Percentiles rank a stretch among this genome's conserved stretches.
These are phyloP conservation scores for Samsoniella hepiali DNA, from an alignment of 2,329 filamentous ascomycete genomes.

Conservation along the genomic window DNA sequence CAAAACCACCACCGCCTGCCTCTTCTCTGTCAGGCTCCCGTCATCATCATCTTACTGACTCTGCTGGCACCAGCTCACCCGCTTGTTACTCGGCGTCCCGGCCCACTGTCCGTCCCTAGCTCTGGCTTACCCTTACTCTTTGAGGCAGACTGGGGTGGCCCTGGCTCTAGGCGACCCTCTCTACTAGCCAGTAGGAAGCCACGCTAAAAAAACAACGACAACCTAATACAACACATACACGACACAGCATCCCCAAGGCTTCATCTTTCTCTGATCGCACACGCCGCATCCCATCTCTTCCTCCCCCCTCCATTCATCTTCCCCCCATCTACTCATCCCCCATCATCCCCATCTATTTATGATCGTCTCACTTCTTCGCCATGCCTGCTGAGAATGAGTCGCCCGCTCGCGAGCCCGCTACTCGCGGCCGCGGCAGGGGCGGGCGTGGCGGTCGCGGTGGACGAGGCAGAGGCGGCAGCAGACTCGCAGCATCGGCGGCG, in stretches of 20 bases:
- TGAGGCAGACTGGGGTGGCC: conserved; percentile 13
- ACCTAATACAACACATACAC: conserved; percentile 14
- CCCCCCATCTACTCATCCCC: conserved; percentile 16
- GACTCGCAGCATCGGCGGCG: conserved; percentile 28
- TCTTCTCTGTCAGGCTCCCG: too few species aligned
- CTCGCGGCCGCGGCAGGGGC: conserved; percentile 31
- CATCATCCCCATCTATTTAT: conserved; percentile 28
- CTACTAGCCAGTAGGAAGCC: conserved; percentile 10
- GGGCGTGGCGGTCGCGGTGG: conserved; percentile 20
- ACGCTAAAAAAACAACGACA: conserved; percentile 16
- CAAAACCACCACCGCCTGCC: not conserved
- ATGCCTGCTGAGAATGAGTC: conserved; percentile 40
- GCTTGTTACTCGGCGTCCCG: not conserved
- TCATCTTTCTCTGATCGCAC: not conserved
- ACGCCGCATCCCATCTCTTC: not conserved
- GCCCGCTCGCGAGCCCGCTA: conserved; percentile 35
- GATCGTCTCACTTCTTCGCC: conserved; percentile 28
- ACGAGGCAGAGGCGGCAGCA: conserved; percentile 24
- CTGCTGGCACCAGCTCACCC: too few species aligned
- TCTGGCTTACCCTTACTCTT: conserved; percentile 1
- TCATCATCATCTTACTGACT: too few species aligned
- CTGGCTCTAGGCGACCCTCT: conserved; percentile 11
- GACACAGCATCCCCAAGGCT: not conserved
- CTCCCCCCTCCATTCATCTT: not conserved
- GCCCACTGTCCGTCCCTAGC: conserved; percentile 8